Conservation (phyloP, 768 basidiomycete genomes). For the Leccinum obscurum region DNA sequence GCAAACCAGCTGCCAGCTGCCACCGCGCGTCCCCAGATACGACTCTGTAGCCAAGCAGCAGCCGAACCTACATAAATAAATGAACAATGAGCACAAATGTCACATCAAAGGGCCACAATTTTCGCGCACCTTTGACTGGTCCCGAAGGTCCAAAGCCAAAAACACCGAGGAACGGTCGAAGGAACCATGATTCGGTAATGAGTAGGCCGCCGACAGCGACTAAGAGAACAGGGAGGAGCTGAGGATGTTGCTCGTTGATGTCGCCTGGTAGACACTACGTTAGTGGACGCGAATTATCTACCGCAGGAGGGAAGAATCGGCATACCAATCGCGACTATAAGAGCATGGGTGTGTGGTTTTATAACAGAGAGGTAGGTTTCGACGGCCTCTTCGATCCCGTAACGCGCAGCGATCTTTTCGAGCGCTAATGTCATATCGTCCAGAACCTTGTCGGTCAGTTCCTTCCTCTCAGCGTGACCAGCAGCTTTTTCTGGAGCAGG, state of each 20-base stretch:
- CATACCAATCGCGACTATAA: constrained; percentile 14
- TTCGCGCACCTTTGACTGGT: constrained; percentile 12
- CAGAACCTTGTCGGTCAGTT: constrained; percentile 10
- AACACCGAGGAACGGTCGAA: constrained; percentile 8
- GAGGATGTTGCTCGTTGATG: constrained; percentile 15
- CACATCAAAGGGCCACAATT: not conserved
- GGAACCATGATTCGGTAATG: constrained; percentile 16
- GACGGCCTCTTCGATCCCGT: constrained; percentile 11
- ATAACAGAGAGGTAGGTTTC: constrained; percentile 3
- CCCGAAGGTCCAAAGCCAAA: constrained; percentile 20
- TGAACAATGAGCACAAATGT: not conserved
- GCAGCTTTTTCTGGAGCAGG: constrained; percentile 2
- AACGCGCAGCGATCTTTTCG: not conserved
- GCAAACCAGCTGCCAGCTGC: constrained; percentile 14
- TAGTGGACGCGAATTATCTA: not conserved
- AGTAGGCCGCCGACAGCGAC: constrained; percentile 9
- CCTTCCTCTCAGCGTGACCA: constrained; percentile 1
- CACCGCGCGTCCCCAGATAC: constrained; percentile 9
- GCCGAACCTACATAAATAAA: constrained; percentile 3
- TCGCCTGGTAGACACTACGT: constrained; percentile 4
- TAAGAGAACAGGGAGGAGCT: constrained; percentile 5
- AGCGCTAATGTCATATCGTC: constrained; percentile 6
- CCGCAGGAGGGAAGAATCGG: not conserved
- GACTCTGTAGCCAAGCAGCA: constrained; percentile 11
- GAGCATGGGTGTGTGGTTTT: constrained; percentile 9